phyloP scores from a whole-genome alignment of 768 basidiomycete genomes.

The Suillus subluteus region DNA sequence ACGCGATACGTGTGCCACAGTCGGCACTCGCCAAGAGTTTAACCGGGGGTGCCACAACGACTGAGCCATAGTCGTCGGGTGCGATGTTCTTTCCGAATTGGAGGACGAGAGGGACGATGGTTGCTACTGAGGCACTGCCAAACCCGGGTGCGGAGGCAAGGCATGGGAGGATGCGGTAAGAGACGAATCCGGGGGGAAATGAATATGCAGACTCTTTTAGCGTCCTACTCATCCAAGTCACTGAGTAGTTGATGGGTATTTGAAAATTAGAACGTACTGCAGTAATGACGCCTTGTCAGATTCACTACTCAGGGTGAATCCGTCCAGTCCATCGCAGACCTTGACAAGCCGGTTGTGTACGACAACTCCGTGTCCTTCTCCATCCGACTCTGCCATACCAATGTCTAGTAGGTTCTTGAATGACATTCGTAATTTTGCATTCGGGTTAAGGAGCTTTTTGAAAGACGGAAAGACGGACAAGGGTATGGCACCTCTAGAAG shows the following conservation, averaged over 20 bases:
- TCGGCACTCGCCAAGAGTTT: conserved; percentile 90
- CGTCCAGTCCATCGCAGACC: conserved; percentile 83
- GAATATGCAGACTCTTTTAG: conserved; percentile 80
- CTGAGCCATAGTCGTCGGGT: conserved; percentile 66
- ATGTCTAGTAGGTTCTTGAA: conserved; percentile 77
- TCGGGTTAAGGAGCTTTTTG: conserved; percentile 90
- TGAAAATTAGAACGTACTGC: conserved; percentile 45
- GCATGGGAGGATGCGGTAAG: conserved; percentile 84
- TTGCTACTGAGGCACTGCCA: conserved; percentile 74
- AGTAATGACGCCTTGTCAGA: conserved; percentile 76
- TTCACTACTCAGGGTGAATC: conserved; percentile 81
- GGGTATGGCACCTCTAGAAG: conserved; percentile 80
- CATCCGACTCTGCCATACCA: conserved; percentile 69
- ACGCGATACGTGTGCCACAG: conserved; percentile 90
- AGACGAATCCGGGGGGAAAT: conserved; percentile 85
- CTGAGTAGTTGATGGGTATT: neutral
- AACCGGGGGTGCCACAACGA: conserved; percentile 77
- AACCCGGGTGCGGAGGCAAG: conserved; percentile 78
- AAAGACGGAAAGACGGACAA: conserved; percentile 72
- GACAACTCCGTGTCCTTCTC: conserved; percentile 77
- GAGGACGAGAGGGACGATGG: conserved; percentile 83
- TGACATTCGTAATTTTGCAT: conserved; percentile 75
- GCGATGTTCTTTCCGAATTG: conserved; percentile 75
- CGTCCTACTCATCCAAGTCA: conserved; percentile 47
- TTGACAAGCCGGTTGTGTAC: conserved; percentile 79